Evolutionary conservation across 1,284 basidiomycete species (phyloP).

Genomic region (Apiotrichum siamense): DNA sequence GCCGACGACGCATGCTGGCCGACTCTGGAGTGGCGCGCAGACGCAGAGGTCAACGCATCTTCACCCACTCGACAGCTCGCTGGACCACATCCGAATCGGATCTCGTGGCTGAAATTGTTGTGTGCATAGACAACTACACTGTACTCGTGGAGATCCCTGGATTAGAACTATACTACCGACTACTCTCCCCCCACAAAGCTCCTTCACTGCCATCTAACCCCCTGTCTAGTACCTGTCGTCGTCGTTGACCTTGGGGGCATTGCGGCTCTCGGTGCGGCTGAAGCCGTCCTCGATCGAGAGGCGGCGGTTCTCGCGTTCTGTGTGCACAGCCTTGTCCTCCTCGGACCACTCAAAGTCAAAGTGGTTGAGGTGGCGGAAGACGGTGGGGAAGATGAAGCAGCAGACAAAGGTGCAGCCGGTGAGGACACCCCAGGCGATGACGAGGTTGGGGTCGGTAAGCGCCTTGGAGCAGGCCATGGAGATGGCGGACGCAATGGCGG

Average conservation of each 20-base stretch:
- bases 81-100: no score
- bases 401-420: constrained; percentile 35
- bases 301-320: not conserved
- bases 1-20: no score
- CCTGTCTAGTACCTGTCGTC: constrained; percentile 1
- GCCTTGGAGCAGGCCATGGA: constrained; percentile 32
- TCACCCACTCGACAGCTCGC: no score
- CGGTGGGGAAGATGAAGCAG: constrained; percentile 34
- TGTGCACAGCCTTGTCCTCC: not conserved
- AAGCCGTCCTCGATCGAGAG: not conserved
- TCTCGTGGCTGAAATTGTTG: no score
- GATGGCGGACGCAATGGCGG: constrained; percentile 49
- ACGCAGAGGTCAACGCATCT: no score
- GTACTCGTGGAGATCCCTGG: not conserved
- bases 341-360: constrained; percentile 11
- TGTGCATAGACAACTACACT: no score
- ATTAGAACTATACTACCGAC: not conserved
- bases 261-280: not conserved
- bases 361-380: constrained; percentile 39
- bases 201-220: not conserved
- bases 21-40: no score
- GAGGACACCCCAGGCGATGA: constrained; percentile 47
- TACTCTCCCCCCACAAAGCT: not conserved
- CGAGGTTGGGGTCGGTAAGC: constrained; percentile 48
- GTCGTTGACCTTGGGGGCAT: not conserved